phyloP scores from a whole-genome alignment of 1,139 yeast species.

The Nakaseomyces delphensis region DNA sequence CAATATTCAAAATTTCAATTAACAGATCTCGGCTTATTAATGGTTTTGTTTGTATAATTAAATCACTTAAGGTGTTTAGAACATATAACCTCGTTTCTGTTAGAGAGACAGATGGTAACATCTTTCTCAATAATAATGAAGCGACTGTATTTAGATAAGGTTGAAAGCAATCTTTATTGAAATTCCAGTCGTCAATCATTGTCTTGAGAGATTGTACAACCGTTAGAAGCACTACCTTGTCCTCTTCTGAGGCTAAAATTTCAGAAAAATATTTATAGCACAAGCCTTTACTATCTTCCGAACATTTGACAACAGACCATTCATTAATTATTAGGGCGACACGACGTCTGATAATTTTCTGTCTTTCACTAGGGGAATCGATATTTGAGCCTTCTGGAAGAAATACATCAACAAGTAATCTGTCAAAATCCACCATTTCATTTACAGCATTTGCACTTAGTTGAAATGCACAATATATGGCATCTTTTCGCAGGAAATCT shows the following conservation, averaged over 20 bases:
- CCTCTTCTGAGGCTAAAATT: slow-evolving; percentile 40
- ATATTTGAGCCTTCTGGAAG: slow-evolving; percentile 50
- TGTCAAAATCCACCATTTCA: slow-evolving; percentile 56
- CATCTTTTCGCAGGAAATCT: slow-evolving; percentile 62
- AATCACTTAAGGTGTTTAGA: slow-evolving; percentile 53
- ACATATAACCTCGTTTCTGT: slow-evolving; percentile 72
- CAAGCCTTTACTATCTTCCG: slow-evolving; percentile 47
- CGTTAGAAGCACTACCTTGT: slow-evolving; percentile 66
- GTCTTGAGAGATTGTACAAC: slow-evolving; percentile 64
- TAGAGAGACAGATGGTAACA: slow-evolving; percentile 42
- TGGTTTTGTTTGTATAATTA: slow-evolving; percentile 61
- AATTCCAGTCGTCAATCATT: slow-evolving; percentile 81
- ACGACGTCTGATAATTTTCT: slow-evolving; percentile 65
- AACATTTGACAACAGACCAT: slow-evolving; percentile 67
- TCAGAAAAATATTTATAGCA: slow-evolving; percentile 49
- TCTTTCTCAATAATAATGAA: slow-evolving; percentile 36
- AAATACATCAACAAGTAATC: slow-evolving; percentile 47
- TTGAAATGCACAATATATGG: slow-evolving; percentile 75
- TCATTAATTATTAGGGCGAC: slow-evolving; percentile 67
- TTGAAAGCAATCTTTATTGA: slow-evolving; percentile 54
- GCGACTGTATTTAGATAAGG: slow-evolving; percentile 56
- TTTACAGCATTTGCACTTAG: slow-evolving; percentile 60
- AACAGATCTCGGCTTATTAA: slow-evolving; percentile 44
- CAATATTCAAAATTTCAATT: slow-evolving; percentile 46
- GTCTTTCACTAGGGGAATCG: slow-evolving; percentile 19